A percentile compares a stretch with the other conserved stretches of the same genome.
Evolutionary conservation across 2,329 filamentous ascomycete genomes (phyloP).

Genomic region (Pseudogymnoascus sp.): DNA sequence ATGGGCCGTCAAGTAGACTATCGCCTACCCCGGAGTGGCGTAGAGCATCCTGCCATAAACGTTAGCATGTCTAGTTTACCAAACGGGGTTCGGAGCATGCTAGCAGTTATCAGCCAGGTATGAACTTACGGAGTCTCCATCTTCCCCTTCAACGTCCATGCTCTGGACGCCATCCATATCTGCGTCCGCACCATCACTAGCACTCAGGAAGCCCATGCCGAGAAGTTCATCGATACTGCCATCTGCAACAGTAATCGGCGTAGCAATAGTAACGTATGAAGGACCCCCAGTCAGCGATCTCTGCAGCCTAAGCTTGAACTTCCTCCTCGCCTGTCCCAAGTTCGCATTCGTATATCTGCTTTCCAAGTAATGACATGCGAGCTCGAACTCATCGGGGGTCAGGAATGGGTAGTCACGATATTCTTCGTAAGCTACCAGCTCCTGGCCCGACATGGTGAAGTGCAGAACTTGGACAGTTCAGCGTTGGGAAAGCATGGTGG

Average conservation of each 20-base stretch:
- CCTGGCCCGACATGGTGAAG: slow-evolving; percentile 5
- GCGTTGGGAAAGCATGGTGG: neutral
- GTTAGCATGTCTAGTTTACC: slow-evolving; percentile 4
- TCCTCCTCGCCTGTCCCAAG: slow-evolving; percentile 45
- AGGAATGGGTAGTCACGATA: slow-evolving; percentile 52
- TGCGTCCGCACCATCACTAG: slow-evolving; percentile 8
- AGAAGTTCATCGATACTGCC: slow-evolving; percentile 24
- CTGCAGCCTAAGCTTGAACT: slow-evolving; percentile 48
- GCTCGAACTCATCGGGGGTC: slow-evolving; percentile 53
- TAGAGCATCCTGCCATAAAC: neutral
- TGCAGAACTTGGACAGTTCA: slow-evolving; percentile 1
- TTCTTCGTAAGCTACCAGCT: slow-evolving; percentile 18
- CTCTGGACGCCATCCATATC: slow-evolving; percentile 15
- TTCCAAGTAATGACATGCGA: slow-evolving; percentile 57
- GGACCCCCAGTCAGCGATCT: slow-evolving; percentile 22
- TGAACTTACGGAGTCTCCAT: slow-evolving; percentile 24
- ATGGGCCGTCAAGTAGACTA: slow-evolving; percentile 20
- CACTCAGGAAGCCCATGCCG: slow-evolving; percentile 20
- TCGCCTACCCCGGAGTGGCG: neutral
- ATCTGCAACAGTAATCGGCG: slow-evolving; percentile 21
- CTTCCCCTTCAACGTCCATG: slow-evolving; percentile 23
- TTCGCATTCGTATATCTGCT: slow-evolving; percentile 50
- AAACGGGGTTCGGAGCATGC: slow-evolving; percentile 21
- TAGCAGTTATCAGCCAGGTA: neutral
- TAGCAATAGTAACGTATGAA: slow-evolving; percentile 27